phyloP scores from a whole-genome alignment of 225 moss, liverwort and hornwort species.

The Bryum argenteum region DNA sequence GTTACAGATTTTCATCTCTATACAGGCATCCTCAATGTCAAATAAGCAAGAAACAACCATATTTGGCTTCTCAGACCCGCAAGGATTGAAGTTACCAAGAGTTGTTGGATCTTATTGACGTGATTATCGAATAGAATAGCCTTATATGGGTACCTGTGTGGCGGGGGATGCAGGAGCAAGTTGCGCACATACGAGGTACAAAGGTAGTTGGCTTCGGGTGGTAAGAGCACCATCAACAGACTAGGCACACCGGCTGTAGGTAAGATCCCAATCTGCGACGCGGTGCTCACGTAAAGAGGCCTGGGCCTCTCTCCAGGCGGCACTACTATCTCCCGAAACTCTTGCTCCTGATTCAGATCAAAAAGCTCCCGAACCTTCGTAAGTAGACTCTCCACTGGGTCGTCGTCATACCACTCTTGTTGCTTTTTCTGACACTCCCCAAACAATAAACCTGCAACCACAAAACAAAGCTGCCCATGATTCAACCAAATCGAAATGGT shows the following conservation, averaged over 20 bases:
- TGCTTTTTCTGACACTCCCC: slow-evolving; percentile 86
- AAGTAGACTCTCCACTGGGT: slow-evolving; percentile 71
- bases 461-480: not conserved
- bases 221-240: slow-evolving; percentile 75
- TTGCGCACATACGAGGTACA: slow-evolving; percentile 85
- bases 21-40: too few species aligned
- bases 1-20: too few species aligned
- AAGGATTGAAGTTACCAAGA: too few species aligned
- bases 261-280: slow-evolving; percentile 92
- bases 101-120: too few species aligned
- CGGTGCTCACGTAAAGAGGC: slow-evolving; percentile 87
- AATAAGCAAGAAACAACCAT: too few species aligned
- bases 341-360: slow-evolving; percentile 59
- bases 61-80: too few species aligned
- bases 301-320: slow-evolving; percentile 89
- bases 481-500: not conserved
- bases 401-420: slow-evolving; percentile 83
- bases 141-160: slow-evolving; percentile 42
- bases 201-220: slow-evolving; percentile 66
- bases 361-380: slow-evolving; percentile 81
- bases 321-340: slow-evolving; percentile 77
- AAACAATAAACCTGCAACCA: slow-evolving; percentile 68
- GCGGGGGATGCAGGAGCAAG: slow-evolving; percentile 92
- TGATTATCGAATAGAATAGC: not conserved
- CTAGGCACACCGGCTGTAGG: slow-evolving; percentile 93